phyloP scores from a whole-genome alignment of 768 basidiomycete genomes.

The Lepiota venenata region DNA sequence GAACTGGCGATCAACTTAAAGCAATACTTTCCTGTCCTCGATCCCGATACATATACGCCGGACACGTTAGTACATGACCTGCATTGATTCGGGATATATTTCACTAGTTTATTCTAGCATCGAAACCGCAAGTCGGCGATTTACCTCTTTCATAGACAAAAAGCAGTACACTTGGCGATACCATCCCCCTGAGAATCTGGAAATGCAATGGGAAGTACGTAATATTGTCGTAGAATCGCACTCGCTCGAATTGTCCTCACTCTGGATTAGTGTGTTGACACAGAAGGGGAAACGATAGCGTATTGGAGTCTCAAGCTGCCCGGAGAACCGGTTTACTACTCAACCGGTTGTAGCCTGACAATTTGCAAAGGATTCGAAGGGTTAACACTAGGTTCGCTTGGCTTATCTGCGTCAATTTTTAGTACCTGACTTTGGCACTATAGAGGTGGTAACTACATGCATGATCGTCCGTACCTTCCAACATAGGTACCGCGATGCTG shows the following conservation, averaged over 20 bases:
- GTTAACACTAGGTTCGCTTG: neutral
- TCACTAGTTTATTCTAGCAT: neutral
- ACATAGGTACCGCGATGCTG: too few species aligned
- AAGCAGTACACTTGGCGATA: slow-evolving; percentile 1
- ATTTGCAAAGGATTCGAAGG: neutral
- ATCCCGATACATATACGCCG: neutral
- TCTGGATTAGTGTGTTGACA: neutral
- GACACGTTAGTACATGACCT: neutral
- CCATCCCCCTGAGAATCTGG: slow-evolving; percentile 3
- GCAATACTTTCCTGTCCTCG: neutral
- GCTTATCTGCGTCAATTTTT: too few species aligned
- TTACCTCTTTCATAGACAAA: slow-evolving; percentile 1
- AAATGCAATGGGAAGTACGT: slow-evolving; percentile 6
- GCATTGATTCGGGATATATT: neutral
- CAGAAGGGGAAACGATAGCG: neutral
- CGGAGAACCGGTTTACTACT: neutral
- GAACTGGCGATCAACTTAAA: neutral
- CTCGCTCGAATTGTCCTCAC: too few species aligned
- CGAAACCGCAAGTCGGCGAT: neutral
- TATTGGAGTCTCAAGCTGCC: slow-evolving; percentile 6
- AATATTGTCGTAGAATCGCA: too few species aligned
- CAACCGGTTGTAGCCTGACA: slow-evolving; percentile 1
- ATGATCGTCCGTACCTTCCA: too few species aligned
- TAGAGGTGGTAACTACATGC: too few species aligned
- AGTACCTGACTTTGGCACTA: too few species aligned